Conservation (phyloP, 441 rosid genomes). For the Euphorbia celastroides region DNA sequence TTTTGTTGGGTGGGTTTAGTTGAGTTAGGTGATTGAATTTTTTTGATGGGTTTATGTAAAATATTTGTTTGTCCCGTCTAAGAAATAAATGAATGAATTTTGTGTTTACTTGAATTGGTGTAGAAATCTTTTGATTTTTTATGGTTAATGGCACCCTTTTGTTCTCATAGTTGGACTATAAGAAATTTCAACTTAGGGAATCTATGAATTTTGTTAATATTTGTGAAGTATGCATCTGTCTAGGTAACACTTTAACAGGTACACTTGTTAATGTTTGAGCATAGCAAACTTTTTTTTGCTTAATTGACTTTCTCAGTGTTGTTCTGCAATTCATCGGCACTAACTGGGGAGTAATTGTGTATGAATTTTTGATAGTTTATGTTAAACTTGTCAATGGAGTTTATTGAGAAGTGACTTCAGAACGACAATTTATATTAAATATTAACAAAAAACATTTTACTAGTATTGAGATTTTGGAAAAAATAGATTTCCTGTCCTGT, state of each 20-base stretch:
- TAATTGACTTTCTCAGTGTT: background rate
- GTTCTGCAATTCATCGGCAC: slow-evolving; percentile 1
- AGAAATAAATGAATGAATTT: slow-evolving; percentile 18
- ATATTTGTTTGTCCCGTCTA: slow-evolving; percentile 13
- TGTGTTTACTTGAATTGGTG: background rate
- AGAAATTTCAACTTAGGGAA: background rate
- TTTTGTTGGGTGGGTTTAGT: background rate
- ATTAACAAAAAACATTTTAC: too few species aligned
- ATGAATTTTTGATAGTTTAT: too few species aligned
- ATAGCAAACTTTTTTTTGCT: background rate
- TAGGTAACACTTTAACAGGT: too few species aligned
- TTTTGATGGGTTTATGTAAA: slow-evolving; percentile 22
- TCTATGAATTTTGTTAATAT: background rate
- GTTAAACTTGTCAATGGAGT: too few species aligned
- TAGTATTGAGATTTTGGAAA: too few species aligned
- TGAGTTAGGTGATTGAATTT: background rate
- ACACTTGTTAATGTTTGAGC: background rate
- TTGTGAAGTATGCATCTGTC: background rate
- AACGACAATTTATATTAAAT: too few species aligned
- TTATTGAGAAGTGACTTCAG: too few species aligned
- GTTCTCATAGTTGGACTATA: background rate
- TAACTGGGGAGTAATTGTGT: slow-evolving; percentile 2
- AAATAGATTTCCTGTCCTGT: too few species aligned
- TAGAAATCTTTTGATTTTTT: too few species aligned
- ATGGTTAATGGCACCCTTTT: background rate